phyloP scores from a whole-genome alignment of 23 red algal species.

The Gracilaria gracilis region DNA sequence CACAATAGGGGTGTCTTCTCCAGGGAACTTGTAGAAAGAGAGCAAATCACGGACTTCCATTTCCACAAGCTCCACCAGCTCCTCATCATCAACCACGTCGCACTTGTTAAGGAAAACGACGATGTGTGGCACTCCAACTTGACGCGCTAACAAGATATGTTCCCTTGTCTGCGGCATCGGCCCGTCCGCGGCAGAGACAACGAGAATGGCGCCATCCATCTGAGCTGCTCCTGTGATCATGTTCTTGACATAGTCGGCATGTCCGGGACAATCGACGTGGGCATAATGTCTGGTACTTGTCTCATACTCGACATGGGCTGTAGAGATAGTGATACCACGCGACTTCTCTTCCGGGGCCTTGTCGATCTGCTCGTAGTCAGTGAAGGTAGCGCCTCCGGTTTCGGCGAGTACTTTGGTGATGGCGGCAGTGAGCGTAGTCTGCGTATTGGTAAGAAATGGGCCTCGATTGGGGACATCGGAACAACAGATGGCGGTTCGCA shows the following conservation, averaged over 20 bases:
- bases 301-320: conserved; percentile 96
- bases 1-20: conserved; percentile 91
- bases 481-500: neutral
- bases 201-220: conserved; percentile 98
- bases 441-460: neutral
- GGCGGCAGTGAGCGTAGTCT: conserved; percentile 95
- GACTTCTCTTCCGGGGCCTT: conserved; percentile 97
- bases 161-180: conserved; percentile 98
- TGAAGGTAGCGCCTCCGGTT: conserved; percentile 90
- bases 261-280: conserved; percentile 98
- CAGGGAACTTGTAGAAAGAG: conserved; percentile 93
- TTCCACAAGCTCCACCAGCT: conserved; percentile 96
- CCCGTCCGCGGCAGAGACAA: conserved; percentile 94
- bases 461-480: neutral
- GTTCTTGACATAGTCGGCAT: conserved; percentile 99
- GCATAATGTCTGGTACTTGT: conserved; percentile 90
- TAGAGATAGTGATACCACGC: conserved; percentile 97
- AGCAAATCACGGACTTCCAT: conserved; percentile 98
- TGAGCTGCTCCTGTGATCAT: conserved; percentile 98
- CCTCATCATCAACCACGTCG: conserved; percentile 97
- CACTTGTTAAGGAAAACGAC: conserved; percentile 99
- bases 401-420: conserved; percentile 97
- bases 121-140: conserved; percentile 98
- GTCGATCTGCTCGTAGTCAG: conserved; percentile 98
- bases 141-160: conserved; percentile 94